A percentile compares a stretch with the other conserved stretches of the same genome.
Evolutionary conservation across 2,329 filamentous ascomycete genomes (phyloP).

Genomic region (Ceratocystis cubensis): DNA sequence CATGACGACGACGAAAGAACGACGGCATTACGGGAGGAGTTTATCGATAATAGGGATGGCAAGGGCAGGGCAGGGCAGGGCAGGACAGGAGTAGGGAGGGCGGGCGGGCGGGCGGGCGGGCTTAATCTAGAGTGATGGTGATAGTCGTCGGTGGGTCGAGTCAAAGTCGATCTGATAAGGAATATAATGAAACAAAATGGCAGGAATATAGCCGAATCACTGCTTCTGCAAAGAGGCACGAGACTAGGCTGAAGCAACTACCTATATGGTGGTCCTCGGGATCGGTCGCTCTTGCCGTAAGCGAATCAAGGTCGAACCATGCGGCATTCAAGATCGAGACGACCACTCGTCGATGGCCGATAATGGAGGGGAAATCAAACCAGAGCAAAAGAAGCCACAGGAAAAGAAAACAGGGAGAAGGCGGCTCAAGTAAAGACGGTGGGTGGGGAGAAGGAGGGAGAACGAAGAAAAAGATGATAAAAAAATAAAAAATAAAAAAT

Average conservation of each 20-base stretch:
- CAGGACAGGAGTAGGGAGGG: neutral
- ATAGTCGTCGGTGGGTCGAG: neutral
- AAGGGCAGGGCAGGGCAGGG: neutral
- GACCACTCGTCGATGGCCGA: neutral
- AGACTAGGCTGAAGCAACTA: neutral
- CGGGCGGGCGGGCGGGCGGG: neutral
- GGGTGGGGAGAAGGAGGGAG: neutral
- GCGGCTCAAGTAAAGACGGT: neutral
- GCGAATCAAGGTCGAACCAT: neutral
- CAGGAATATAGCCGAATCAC: neutral
- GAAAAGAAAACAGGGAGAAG: neutral
- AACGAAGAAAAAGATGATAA: neutral
- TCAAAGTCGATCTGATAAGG: neutral
- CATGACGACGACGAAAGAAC: slow-evolving; percentile 36
- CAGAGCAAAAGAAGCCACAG: neutral
- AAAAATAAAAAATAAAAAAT: neutral
- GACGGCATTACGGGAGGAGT: slow-evolving; percentile 21
- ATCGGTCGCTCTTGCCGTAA: slow-evolving; percentile 3
- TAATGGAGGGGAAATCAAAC: neutral
- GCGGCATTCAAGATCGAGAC: slow-evolving; percentile 5
- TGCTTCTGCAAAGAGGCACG: neutral
- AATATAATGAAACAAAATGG: neutral
- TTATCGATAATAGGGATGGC: neutral
- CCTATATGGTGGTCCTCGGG: neutral
- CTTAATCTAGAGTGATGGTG: neutral